Percentiles rank a stretch among this genome's conserved stretches.
Conservation (phyloP, 805 yeast species). For the Tetrapisispora nanseiensis region DNA sequence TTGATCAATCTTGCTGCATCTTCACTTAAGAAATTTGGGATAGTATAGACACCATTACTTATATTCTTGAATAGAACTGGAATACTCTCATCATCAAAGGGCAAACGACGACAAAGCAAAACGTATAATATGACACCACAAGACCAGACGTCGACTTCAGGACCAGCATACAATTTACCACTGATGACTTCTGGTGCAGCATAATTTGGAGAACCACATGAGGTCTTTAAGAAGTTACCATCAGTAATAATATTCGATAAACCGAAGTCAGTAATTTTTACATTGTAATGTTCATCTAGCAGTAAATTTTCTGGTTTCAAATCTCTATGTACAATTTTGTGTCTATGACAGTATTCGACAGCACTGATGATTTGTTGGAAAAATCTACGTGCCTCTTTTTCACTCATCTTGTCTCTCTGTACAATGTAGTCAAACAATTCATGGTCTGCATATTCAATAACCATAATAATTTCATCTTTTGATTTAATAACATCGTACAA, state of each 20-base stretch:
- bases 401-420: constrained; percentile 90
- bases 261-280: constrained; percentile 95
- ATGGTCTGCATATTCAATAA: constrained; percentile 92
- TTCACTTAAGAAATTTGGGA: constrained; percentile 75
- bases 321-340: constrained; percentile 94
- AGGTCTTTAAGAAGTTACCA: constrained; percentile 88
- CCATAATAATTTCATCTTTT: constrained; percentile 94
- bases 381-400: constrained; percentile 82
- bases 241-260: constrained; percentile 94
- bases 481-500: constrained; percentile 91
- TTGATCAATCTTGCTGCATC: constrained; percentile 81
- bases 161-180: constrained; percentile 93
- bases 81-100: constrained; percentile 93
- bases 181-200: constrained; percentile 97
- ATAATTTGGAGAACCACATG: constrained; percentile 94
- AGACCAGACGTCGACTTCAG: constrained; percentile 97
- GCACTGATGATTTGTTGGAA: constrained; percentile 96
- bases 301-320: constrained; percentile 91
- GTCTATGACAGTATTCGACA: constrained; percentile 92
- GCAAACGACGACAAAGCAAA: constrained; percentile 90
- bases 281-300: constrained; percentile 81
- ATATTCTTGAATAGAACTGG: constrained; percentile 91
- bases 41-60: constrained; percentile 81
- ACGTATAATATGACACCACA: constrained; percentile 93
- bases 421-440: constrained; percentile 93